Evolutionary conservation across 2,329 filamentous ascomycete genomes (phyloP).

Genomic region (Arachnopeziza araneosa): DNA sequence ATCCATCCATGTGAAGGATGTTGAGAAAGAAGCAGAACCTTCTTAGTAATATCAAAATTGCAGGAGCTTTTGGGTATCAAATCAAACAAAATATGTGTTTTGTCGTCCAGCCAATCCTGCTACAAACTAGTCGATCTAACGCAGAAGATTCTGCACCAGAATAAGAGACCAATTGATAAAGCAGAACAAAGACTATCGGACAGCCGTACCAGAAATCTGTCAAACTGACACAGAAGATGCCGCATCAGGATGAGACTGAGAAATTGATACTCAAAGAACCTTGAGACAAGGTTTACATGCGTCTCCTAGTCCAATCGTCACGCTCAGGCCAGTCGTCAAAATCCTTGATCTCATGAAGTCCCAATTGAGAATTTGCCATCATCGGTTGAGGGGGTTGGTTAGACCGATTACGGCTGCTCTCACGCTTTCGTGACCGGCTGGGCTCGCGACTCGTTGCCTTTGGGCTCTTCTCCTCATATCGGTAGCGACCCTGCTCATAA

Average conservation of each 20-base stretch:
- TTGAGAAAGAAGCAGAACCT: not conserved
- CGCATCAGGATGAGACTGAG: too few species aligned
- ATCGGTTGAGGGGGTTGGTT: not conserved
- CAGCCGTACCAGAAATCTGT: too few species aligned
- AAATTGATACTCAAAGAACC: not conserved
- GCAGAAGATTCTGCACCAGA: not conserved
- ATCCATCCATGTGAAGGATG: not conserved
- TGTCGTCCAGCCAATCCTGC: not conserved
- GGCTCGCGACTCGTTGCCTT: not conserved
- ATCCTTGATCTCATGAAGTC: not conserved
- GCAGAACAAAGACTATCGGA: too few species aligned
- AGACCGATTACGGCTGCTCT: not conserved
- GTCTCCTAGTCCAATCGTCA: not conserved
- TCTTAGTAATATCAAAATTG: not conserved
- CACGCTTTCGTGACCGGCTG: not conserved
- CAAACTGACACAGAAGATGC: too few species aligned
- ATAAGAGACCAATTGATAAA: not conserved
- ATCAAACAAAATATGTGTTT: not conserved
- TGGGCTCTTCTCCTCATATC: not conserved
- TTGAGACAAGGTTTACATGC: not conserved
- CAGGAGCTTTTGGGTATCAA: not conserved
- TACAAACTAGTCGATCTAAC: not conserved
- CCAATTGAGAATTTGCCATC: not conserved
- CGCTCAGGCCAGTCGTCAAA: not conserved
- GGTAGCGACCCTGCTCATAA: not conserved